Conservation (phyloP, 257 asterid genomes). For the Coffea canephora region DNA sequence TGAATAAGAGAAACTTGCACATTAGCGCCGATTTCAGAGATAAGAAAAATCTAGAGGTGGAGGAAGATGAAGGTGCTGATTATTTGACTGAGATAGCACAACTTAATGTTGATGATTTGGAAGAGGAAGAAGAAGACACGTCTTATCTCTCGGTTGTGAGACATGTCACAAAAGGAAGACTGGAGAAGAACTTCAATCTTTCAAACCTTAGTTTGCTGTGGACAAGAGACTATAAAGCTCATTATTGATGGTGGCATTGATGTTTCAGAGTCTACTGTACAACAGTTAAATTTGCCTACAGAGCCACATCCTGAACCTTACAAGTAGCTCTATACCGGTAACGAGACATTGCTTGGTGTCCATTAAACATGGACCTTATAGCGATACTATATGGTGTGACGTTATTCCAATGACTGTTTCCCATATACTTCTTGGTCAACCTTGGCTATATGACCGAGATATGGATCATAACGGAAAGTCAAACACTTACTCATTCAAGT, state of each 20-base stretch:
- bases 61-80: background rate
- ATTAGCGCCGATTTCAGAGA: background rate
- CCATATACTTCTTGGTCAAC: background rate
- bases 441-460: background rate
- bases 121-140: background rate
- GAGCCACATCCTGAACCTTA: background rate
- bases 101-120: background rate
- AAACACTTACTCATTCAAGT: background rate
- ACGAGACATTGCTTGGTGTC: background rate
- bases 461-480: background rate
- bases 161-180: background rate
- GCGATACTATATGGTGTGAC: background rate
- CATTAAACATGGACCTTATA: background rate
- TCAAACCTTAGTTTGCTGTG: background rate
- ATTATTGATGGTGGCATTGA: background rate
- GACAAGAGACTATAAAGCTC: background rate
- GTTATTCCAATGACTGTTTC: no score
- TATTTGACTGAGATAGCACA: background rate
- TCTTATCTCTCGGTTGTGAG: background rate
- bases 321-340: background rate
- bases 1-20: background rate
- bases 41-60: background rate
- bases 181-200: background rate
- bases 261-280: background rate
- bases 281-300: background rate